Conservation (phyloP, 768 basidiomycete species). For the Trametes cingulata region DNA sequence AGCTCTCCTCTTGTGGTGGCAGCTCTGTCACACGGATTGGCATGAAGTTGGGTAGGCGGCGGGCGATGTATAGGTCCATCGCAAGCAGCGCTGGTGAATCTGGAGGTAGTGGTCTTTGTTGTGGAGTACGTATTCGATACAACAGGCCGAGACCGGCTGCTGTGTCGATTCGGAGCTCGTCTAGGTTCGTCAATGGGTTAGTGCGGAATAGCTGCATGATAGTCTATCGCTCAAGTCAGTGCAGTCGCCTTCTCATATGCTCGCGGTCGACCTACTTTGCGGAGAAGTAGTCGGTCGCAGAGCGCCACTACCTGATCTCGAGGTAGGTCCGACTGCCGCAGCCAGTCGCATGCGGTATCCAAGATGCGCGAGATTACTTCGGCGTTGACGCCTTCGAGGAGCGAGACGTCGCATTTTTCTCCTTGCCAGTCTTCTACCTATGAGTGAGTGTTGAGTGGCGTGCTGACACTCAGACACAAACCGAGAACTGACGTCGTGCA, state of each 20-base stretch:
- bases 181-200: conserved; percentile 40
- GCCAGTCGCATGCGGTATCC: conserved; percentile 64
- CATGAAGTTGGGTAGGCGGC: conserved; percentile 65
- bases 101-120: conserved; percentile 38
- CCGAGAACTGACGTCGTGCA: conserved; percentile 66
- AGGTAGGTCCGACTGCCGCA: conserved; percentile 32
- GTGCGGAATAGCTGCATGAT: conserved; percentile 52
- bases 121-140: conserved; percentile 39
- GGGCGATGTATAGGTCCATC: conserved; percentile 68
- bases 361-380: conserved; percentile 53
- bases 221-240: conserved; percentile 33
- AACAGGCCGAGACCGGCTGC: conserved; percentile 44
- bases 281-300: conserved; percentile 52
- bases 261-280: conserved; percentile 45
- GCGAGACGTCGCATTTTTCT: conserved; percentile 81
- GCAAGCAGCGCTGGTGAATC: conserved; percentile 52
- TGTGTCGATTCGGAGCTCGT: conserved; percentile 41
- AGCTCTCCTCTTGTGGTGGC: conserved; percentile 50
- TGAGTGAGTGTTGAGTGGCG: neutral
- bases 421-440: conserved; percentile 89
- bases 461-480: neutral
- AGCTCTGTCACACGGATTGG: conserved; percentile 64
- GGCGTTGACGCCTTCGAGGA: conserved; percentile 65
- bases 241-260: neutral
- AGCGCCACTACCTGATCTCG: conserved; percentile 42